Conservation (phyloP, 2,329 filamentous ascomycete genomes). For the Claviceps pazoutovae region DNA sequence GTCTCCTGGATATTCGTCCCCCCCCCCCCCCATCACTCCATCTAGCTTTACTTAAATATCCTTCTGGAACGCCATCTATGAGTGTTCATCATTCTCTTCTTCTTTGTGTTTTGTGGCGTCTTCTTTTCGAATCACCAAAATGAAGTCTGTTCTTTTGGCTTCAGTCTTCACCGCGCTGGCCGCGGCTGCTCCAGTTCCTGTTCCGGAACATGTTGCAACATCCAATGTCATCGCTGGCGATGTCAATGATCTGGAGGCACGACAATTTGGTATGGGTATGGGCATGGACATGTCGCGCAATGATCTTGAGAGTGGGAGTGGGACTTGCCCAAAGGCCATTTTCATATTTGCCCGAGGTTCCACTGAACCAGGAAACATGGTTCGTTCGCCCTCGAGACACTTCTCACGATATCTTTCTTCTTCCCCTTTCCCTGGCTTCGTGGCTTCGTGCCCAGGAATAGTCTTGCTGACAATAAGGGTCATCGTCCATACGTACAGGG, state of each 20-base stretch:
- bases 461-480: neutral
- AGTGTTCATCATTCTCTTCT: neutral
- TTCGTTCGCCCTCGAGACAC: constrained; percentile 10
- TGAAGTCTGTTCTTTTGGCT: constrained; percentile 7
- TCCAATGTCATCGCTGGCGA: neutral
- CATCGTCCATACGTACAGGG: neutral
- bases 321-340: constrained; percentile 22
- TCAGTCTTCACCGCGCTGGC: constrained; percentile 8
- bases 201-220: neutral
- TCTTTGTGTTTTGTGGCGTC: neutral
- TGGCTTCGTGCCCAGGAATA: too few relatives aligned
- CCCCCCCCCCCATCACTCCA: neutral
- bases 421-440: neutral
- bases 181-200: constrained; percentile 1
- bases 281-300: constrained; percentile 8
- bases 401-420: neutral
- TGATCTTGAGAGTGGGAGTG: constrained; percentile 16
- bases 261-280: neutral
- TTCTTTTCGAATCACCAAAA: neutral
- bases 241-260: neutral
- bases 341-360: constrained; percentile 27
- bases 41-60: neutral
- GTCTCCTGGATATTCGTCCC: neutral
- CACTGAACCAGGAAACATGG: constrained; percentile 25
- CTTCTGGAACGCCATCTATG: neutral